Evolutionary conservation across 2,329 filamentous ascomycete species (phyloP).

Genomic region (Endocalyx cinctus): DNA sequence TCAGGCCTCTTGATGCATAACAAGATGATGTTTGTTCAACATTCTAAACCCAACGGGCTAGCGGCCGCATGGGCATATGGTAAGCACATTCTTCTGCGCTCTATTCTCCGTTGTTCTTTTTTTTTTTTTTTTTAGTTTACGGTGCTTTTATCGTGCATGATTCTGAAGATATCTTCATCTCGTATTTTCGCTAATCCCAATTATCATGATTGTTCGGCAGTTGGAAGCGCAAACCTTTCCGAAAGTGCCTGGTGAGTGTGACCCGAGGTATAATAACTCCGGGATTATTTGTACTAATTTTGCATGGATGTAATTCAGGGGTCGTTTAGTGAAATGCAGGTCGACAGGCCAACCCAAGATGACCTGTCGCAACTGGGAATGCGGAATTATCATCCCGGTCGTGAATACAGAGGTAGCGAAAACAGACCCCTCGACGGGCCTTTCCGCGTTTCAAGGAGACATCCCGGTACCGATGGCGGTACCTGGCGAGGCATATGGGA

Average conservation of each 20-base stretch:
- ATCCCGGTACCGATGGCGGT: slow-evolving; percentile 40
- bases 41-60: slow-evolving; percentile 12
- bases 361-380: slow-evolving; percentile 91
- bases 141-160: too few relatives aligned
- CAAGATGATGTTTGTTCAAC: slow-evolving; percentile 62
- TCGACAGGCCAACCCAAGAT: slow-evolving; percentile 66
- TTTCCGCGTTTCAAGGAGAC: slow-evolving; percentile 27
- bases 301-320: slow-evolving; percentile 64
- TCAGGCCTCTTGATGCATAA: slow-evolving; percentile 78
- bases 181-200: too few relatives aligned
- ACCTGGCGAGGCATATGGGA: slow-evolving; percentile 28
- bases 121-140: too few relatives aligned
- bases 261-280: too few relatives aligned
- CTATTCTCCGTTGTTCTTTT: too few relatives aligned
- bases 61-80: slow-evolving; percentile 68
- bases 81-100: too few relatives aligned
- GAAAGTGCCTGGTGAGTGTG: slow-evolving; percentile 82
- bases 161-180: too few relatives aligned
- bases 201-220: too few relatives aligned
- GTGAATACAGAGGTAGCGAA: slow-evolving; percentile 10
- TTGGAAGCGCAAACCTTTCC: slow-evolving; percentile 88
- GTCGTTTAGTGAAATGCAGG: slow-evolving; percentile 68
- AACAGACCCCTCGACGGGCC: slow-evolving; percentile 7
- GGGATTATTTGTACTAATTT: too few relatives aligned
- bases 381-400: slow-evolving; percentile 74